These are phyloP conservation scores for Didymella lethalis DNA, from an alignment of 2,329 filamentous ascomycete genomes.

Conservation along the genomic window DNA sequence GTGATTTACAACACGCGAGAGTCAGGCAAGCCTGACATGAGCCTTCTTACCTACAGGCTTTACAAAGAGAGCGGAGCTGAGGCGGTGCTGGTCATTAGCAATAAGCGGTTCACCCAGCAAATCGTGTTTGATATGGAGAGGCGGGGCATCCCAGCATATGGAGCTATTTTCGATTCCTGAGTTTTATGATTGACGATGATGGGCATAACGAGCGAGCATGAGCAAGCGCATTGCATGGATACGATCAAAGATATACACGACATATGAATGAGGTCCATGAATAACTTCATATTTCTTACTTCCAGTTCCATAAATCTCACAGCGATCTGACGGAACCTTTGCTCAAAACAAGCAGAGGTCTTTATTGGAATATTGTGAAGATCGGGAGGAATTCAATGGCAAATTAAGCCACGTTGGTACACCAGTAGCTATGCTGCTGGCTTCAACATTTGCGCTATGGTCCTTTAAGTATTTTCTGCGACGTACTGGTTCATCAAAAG, in stretches of 20 bases:
- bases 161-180: conserved; percentile 74
- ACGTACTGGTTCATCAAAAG: not conserved
- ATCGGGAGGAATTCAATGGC: not conserved
- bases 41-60: conserved; percentile 64
- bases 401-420: not conserved
- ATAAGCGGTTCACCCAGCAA: conserved; percentile 73
- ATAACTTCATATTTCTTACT: not conserved
- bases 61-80: conserved; percentile 64
- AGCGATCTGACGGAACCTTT: too few species aligned
- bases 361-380: too few species aligned
- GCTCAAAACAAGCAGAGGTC: too few species aligned
- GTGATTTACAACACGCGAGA: conserved; percentile 73
- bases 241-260: conserved; percentile 1
- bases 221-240: not conserved
- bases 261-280: not conserved
- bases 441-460: not conserved
- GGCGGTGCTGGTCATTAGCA: conserved; percentile 77
- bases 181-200: not conserved
- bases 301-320: too few species aligned
- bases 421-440: not conserved
- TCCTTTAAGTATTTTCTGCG: not conserved
- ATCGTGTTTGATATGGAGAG: conserved; percentile 75
- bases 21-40: conserved; percentile 69
- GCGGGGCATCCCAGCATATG: conserved; percentile 72
- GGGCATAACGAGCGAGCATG: conserved; percentile 3